Evolutionary conservation across 352 stramenopile genomes (phyloP).

Genomic region (Phytophthora hibernalis): DNA sequence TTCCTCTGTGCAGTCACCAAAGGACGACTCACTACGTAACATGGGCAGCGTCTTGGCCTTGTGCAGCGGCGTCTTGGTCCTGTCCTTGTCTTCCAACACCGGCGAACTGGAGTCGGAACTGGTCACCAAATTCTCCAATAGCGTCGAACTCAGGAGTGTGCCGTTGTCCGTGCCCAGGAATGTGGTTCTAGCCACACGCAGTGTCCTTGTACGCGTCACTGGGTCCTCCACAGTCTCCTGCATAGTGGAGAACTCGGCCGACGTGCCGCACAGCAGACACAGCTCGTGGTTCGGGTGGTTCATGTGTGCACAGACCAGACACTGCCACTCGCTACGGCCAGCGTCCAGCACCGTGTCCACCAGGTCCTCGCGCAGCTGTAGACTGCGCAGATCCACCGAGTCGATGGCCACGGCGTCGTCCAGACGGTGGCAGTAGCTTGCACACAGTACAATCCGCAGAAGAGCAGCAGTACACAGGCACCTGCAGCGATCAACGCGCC

Average conservation of each 20-base stretch:
- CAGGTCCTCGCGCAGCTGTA: constrained; percentile 70
- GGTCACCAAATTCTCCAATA: constrained; percentile 32
- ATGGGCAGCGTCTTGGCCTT: constrained; percentile 44
- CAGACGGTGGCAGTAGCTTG: constrained; percentile 42
- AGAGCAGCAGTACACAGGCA: constrained; percentile 50
- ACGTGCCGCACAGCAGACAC: constrained; percentile 71
- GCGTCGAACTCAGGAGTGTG: constrained; percentile 41
- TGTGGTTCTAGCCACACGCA: constrained; percentile 34
- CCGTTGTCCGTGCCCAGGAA: constrained; percentile 39
- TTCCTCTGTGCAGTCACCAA: constrained; percentile 24
- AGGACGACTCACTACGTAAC: constrained; percentile 31
- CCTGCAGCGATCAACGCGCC: constrained; percentile 42
- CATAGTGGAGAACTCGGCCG: constrained; percentile 60
- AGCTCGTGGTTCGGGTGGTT: constrained; percentile 73
- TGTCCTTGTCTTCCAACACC: constrained; percentile 6
- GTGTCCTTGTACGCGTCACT: constrained; percentile 13
- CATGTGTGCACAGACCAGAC: constrained; percentile 75
- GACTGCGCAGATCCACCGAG: constrained; percentile 54
- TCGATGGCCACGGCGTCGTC: constrained; percentile 59
- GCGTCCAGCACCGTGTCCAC: constrained; percentile 71
- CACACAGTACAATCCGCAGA: constrained; percentile 55
- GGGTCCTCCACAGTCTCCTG: constrained; percentile 45
- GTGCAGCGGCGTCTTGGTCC: constrained; percentile 27
- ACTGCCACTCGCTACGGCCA: constrained; percentile 74
- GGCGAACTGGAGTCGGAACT: constrained; percentile 19